Conservation (phyloP, 139 green algal genomes). For the Gonium pectorale region DNA sequence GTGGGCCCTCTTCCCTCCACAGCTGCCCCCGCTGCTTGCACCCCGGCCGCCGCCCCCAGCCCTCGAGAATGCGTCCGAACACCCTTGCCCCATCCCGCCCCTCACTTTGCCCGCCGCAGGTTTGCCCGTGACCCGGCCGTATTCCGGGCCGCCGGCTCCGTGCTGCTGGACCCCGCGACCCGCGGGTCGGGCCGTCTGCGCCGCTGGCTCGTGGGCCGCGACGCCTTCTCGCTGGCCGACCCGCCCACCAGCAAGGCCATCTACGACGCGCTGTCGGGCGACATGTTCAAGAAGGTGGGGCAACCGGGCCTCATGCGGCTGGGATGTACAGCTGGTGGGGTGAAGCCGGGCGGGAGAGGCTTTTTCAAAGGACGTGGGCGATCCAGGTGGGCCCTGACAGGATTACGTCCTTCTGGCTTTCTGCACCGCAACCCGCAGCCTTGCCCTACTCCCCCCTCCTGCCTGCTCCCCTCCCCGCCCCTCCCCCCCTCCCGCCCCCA, state of each 20-base stretch:
- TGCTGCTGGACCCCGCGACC: constrained; percentile 64
- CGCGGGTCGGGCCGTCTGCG: neutral
- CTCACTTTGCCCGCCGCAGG: constrained; percentile 62
- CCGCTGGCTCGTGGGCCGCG: constrained; percentile 77
- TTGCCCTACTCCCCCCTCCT: too few species aligned
- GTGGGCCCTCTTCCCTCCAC: too few species aligned
- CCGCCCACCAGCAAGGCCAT: constrained; percentile 64
- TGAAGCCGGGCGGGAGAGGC: too few species aligned
- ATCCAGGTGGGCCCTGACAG: too few species aligned
- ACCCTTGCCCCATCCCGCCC: constrained; percentile 74
- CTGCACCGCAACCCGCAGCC: too few species aligned
- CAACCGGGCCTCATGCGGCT: neutral
- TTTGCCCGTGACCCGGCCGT: constrained; percentile 70
- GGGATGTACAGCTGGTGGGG: too few species aligned
- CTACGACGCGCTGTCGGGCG: constrained; percentile 63
- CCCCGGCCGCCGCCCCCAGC: too few species aligned
- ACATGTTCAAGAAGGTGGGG: constrained; percentile 27
- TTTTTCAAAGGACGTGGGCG: too few species aligned
- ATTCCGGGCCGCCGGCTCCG: constrained; percentile 61
- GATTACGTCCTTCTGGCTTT: too few species aligned
- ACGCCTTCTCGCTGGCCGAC: constrained; percentile 82
- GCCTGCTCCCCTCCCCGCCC: too few species aligned
- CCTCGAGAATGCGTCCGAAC: too few species aligned
- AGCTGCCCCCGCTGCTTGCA: too few species aligned
- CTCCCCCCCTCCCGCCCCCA: neutral